Base-by-base conservation (phyloP, 345 rosid genomes). In the Corymbia maculata region DNA sequence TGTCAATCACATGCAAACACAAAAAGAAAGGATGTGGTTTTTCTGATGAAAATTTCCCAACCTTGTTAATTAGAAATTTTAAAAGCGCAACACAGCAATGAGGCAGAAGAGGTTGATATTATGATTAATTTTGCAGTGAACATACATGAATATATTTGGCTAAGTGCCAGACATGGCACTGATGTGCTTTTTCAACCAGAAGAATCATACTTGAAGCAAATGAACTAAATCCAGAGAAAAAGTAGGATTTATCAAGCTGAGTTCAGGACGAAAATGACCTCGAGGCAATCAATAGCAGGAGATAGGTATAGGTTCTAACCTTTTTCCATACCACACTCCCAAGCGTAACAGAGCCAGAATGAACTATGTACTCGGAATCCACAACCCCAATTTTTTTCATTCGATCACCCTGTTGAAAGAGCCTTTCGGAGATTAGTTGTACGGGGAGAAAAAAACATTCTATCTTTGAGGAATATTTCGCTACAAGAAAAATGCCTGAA, bases 321-420 rank as follows among this genome's bases (percentile, higher is more conserved):
- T 93, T 88, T 45, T 91, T 89, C 51, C 85, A 87, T 32, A 68
- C 88, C 68, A 89, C 89, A 85, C 95, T 95, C 91, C 98, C 99
- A 2, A 97, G 94, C 2, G 97, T 95, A 84, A 96, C 95, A 89
- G 92, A 88, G 88, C 95, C 97, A 57, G 93, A 86, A 90, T 96
- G 97, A 87, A 92, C 88, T 85, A 97, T 50, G 89, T 94, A 96
- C 92, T 97, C 97, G 2, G 96, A 90, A 93, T 97, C 98, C 80
- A 97, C 96, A 57, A 97, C 89, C 22, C 99, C 99, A 3, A 97
- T 90, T 51, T 93, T 95, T 91, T 94, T 92, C 55, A 94, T 92
- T 79, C 93, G 94, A 90, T 95, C 94, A 47, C 97, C 97, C 98
- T 96, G 92, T 92, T 7, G 68, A 88, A 90, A 61, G 55, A 86